Percentiles rank a stretch among this genome's conserved stretches.
phyloP scores from a whole-genome alignment of 306 rosid genomes.

The Lupinus albus region DNA sequence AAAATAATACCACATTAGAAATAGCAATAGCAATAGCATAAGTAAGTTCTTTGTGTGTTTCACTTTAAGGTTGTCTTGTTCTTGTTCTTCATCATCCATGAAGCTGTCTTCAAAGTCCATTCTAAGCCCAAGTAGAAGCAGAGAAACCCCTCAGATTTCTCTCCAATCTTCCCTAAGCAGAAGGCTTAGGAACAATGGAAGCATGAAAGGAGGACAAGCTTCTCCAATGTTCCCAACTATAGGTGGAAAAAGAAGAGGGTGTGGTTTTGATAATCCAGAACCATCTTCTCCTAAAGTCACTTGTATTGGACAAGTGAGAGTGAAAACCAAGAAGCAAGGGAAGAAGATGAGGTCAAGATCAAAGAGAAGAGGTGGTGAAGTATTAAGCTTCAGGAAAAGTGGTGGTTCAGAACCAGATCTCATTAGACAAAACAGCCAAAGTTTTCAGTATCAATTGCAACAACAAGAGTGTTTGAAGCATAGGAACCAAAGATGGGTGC shows the following conservation, averaged over 20 bases:
- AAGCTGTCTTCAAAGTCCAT: conserved; percentile 84
- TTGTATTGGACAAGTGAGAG: conserved; percentile 94
- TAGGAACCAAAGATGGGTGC: conserved; percentile 85
- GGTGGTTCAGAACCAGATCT: conserved; percentile 45
- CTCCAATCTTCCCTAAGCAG: conserved; percentile 82
- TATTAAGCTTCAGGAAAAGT: conserved; percentile 62
- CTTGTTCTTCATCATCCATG: conserved; percentile 70
- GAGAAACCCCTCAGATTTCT: conserved; percentile 79
- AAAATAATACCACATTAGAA: conserved; percentile 48
- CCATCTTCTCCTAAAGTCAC: conserved; percentile 97
- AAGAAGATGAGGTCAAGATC: conserved; percentile 79
- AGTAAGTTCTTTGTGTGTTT: conserved; percentile 80
- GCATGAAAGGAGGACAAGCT: conserved; percentile 85
- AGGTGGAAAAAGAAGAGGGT: conserved; percentile 64
- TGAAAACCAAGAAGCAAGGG: conserved; percentile 85
- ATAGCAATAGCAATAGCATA: conserved; percentile 38
- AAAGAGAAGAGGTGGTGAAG: conserved; percentile 59
- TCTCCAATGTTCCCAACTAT: conserved; percentile 87
- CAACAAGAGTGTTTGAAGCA: conserved; percentile 63
- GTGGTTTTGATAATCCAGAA: conserved; percentile 81
- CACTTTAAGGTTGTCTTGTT: conserved; percentile 75
- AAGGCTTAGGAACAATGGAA: conserved; percentile 70
- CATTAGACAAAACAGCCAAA: conserved; percentile 45
- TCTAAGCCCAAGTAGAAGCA: conserved; percentile 71
- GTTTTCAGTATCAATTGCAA: conserved; percentile 49